Base-by-base conservation (phyloP, 2,329 filamentous ascomycete genomes). In the Alternaria atra region DNA sequence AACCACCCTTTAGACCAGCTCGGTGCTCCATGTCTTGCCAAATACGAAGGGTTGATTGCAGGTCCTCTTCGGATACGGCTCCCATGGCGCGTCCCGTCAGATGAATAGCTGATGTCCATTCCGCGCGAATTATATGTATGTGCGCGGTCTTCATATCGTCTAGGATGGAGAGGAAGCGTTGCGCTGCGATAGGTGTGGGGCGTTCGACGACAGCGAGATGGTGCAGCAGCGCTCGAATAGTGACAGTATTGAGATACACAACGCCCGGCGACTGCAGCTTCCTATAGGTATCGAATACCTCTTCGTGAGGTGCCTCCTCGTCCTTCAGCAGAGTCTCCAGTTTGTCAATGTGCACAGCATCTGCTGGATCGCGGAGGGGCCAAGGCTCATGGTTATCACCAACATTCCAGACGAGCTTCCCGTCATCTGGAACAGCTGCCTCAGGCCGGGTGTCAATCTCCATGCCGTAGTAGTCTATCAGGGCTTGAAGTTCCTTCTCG, bases 21-120 rank as follows among this genome's bases (percentile, higher is more conserved):
- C 87, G 81, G 47, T 86, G 84, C 78, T 99, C 95, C 93, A 98
- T 98, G 70, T 95, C 89, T 66, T 87, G 89, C 94, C 94, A 99
- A 25, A 96, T 79, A 48, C 88, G 86, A 46, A 99, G 82, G 0
- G 92, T 89, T 5, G 87, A 85, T 77, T 91, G 83, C 43, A 92
- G 78, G 75, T 93, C 85, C 40, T 84, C 72, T 44, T 85, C 82
- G 46, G 87, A 84, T 39, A 89, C 82, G 10, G 73, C 82, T 8
- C 86, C 83, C 65, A 90, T 87, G 68, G 91, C 93, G 58, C 90
- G 89, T 37, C 90, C 90, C 9, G 91, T 91, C 71, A 96, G 91
- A 20, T 90, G 86, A 52, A 97, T 87, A 37, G 93, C 94, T 39
- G 88, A 89, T 63, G 92, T 97, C 94, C 94, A 99, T 73, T 97